Percentiles rank a stretch among this genome's conserved stretches.
These are phyloP conservation scores for Anisodus acutangulus DNA, from an alignment of 257 asterid species.

Conservation along the genomic window DNA sequence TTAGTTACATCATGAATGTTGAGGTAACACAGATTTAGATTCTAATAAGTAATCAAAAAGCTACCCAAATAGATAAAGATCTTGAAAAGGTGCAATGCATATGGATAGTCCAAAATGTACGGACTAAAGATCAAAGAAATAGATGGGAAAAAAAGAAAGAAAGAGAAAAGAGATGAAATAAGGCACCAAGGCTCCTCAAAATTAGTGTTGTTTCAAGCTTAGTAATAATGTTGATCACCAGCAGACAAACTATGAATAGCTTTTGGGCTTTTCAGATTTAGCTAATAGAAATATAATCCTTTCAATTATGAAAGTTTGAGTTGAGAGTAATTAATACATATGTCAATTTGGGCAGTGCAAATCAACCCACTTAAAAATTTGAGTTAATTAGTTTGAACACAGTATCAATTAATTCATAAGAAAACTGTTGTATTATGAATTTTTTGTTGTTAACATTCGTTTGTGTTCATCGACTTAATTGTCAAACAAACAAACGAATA, in stretches of 20 bases:
- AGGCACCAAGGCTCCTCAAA: neutral
- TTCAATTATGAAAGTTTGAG: neutral
- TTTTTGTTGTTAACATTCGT: neutral
- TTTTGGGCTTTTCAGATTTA: neutral
- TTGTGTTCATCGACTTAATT: neutral
- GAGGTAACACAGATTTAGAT: too few relatives aligned
- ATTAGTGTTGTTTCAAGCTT: neutral
- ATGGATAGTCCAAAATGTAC: neutral
- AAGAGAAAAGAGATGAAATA: neutral
- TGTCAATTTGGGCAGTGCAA: neutral
- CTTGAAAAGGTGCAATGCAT: too few relatives aligned
- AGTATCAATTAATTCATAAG: too few relatives aligned
- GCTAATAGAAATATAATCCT: neutral
- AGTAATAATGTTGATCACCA: neutral
- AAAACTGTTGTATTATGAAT: too few relatives aligned
- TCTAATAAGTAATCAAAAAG: too few relatives aligned
- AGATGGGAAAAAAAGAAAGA: neutral
- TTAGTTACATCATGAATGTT: too few relatives aligned
- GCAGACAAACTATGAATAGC: neutral
- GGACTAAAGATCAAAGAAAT: neutral
- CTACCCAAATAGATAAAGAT: too few relatives aligned
- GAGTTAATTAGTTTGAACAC: neutral
- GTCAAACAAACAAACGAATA: too few relatives aligned
- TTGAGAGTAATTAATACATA: neutral
- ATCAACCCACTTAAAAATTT: neutral